These are phyloP conservation scores for Gracilaria caudata DNA, from an alignment of 23 red algal species.

Conservation along the genomic window DNA sequence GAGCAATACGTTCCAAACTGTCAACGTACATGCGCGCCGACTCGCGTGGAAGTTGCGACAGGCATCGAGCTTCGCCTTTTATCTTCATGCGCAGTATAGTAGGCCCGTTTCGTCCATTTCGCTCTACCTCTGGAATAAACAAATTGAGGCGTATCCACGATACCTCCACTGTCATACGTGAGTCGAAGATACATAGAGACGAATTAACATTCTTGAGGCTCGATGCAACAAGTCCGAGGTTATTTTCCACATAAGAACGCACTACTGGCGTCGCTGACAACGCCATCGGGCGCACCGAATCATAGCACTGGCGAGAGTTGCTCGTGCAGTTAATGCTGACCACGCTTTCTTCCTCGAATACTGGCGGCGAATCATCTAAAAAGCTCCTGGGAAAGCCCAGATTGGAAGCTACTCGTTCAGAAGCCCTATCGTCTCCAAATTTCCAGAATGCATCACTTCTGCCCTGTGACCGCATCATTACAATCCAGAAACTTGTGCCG, in stretches of 20 bases:
- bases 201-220: slow-evolving; percentile 11
- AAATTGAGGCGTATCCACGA: slow-evolving; percentile 9
- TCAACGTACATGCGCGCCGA: slow-evolving; percentile 16
- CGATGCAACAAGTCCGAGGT: neutral
- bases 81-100: neutral
- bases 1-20: neutral
- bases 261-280: neutral
- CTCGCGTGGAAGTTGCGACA: neutral
- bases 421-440: neutral
- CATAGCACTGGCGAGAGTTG: neutral
- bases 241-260: neutral
- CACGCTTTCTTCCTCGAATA: neutral
- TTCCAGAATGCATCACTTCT: slow-evolving; percentile 9
- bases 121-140: slow-evolving; percentile 13
- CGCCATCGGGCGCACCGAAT: neutral
- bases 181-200: slow-evolving; percentile 12
- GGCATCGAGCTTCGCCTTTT: neutral
- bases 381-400: neutral
- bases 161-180: neutral
- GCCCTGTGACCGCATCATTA: neutral
- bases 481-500: slow-evolving; percentile 4
- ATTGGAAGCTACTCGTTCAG: neutral
- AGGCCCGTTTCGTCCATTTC: slow-evolving; percentile 11
- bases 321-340: neutral
- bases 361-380: neutral